Base-by-base conservation (phyloP, 352 stramenopile species). In the Pythium diclinum region DNA sequence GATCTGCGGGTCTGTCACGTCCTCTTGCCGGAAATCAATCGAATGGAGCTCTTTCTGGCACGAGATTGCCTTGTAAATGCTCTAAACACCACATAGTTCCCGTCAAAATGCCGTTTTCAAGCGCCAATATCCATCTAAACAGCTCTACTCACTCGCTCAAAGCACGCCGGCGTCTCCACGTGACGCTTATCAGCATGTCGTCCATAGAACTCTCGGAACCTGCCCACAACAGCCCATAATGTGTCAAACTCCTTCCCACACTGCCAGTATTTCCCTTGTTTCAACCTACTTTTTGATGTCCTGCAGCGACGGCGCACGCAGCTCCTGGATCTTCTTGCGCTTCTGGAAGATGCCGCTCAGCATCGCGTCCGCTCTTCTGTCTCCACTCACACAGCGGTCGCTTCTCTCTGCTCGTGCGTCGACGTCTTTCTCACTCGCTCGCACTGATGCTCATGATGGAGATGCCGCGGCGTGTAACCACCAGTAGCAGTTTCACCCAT, bases 51-150 rank as follows among this genome's bases (percentile, higher is more conserved):
- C 81, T 63, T 90, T 89, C 59, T 93, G 86, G 17, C 83, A 83
- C 38, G 86, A 91, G 48, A 94, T 93, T 6, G 84, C 83, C 61
- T 92, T 94, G 69, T 92, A 93, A 54, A 94, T 83, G 53, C 79
- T 91, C 84, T 93, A 36, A 51, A 30, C n/a, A 30, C 4, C 21
- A 23, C 19, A 30, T 5, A 51, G 30, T 16, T 11, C 9, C 19
- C 19, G 8, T 51, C 17, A 51, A 16, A 11, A 16, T 17, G 36
- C 10, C 36, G 16, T 42, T 42, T 42, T 42, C 10, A 42, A 42
- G 36, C 36, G 36, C 16, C 36, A 28, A 16, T 46, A 19, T 11
- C 38, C 38, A 16, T 11, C 21, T 30, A 10, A 9, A 28, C 25
- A 10, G 3, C 1, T 17, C 33, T 6, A 25, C 44, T 8, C 25